Evolutionary conservation across 2,329 filamentous ascomycete genomes (phyloP).

Genomic region (Mariannaea sp.): DNA sequence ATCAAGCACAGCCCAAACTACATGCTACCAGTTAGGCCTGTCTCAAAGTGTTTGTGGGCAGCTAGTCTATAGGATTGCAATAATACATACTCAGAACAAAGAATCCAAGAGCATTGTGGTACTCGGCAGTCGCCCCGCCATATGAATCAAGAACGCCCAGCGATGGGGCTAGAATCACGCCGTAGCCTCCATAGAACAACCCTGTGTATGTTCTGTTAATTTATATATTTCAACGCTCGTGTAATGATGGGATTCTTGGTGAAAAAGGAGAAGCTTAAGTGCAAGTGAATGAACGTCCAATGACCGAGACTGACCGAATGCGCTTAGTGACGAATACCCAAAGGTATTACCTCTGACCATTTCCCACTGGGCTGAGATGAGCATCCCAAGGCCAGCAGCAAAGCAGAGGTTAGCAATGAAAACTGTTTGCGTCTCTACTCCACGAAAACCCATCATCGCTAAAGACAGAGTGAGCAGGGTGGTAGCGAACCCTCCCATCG

Average conservation of each 20-base stretch:
- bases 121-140: slow-evolving; percentile 15
- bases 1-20: slow-evolving; percentile 18
- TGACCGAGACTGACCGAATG: slow-evolving; percentile 55
- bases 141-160: slow-evolving; percentile 16
- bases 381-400: slow-evolving; percentile 52
- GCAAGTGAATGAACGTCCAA: too few relatives aligned
- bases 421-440: slow-evolving; percentile 54
- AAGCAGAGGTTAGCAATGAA: slow-evolving; percentile 62
- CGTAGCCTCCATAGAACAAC: slow-evolving; percentile 19
- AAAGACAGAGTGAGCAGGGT: slow-evolving; percentile 59
- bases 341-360: slow-evolving; percentile 57
- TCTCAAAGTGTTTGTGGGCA: rapidly evolving
- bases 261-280: too few relatives aligned
- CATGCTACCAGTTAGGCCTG: background rate
- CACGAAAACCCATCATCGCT: slow-evolving; percentile 60
- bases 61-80: too few relatives aligned
- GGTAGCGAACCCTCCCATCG: slow-evolving; percentile 48
- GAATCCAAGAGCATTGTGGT: slow-evolving; percentile 21
- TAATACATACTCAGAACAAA: slow-evolving; percentile 13
- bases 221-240: background rate
- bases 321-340: slow-evolving; percentile 57
- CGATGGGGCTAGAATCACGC: slow-evolving; percentile 10
- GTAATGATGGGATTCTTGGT: too few relatives aligned
- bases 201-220: background rate
- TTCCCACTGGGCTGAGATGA: slow-evolving; percentile 62